Conservation (phyloP, 1,284 basidiomycete genomes). For the Malassezia yamatoensis region DNA sequence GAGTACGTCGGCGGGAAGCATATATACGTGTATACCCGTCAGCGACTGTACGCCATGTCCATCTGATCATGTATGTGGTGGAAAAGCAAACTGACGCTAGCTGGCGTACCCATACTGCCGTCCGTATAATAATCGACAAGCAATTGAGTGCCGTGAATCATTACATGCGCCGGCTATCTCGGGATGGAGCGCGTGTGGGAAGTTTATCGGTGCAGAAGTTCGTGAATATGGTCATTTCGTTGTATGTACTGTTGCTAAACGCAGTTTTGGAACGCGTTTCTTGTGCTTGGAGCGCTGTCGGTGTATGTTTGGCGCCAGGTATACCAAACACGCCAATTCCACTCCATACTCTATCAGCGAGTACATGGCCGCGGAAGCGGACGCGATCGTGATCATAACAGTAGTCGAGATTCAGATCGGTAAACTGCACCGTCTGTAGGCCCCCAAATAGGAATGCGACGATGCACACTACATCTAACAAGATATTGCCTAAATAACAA, state of each 20-base stretch:
- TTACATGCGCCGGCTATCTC: background rate
- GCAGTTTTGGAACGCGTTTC: slow-evolving; percentile 8
- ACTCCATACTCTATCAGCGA: slow-evolving; percentile 13
- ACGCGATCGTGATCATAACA: background rate
- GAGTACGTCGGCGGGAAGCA: background rate
- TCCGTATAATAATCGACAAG: slow-evolving; percentile 33
- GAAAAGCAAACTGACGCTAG: background rate
- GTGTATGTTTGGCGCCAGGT: slow-evolving; percentile 17
- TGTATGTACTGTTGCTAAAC: background rate
- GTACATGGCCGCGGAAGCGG: slow-evolving; percentile 8
- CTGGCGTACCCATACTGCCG: slow-evolving; percentile 29
- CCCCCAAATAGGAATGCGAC: background rate
- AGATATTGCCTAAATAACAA: background rate
- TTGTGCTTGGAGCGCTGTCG: slow-evolving; percentile 3
- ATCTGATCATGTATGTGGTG: slow-evolving; percentile 19
- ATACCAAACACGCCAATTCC: slow-evolving; percentile 15
- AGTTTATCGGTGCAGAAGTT: slow-evolving; percentile 14
- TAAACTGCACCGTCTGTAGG: no score
- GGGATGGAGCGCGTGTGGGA: slow-evolving; percentile 17
- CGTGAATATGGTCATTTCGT: slow-evolving; percentile 12
- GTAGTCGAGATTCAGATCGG: no score
- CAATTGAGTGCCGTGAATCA: slow-evolving; percentile 17
- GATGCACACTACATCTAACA: no score
- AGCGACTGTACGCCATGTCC: slow-evolving; percentile 25
- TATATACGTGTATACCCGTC: slow-evolving; percentile 20